Conservation (phyloP, 805 yeast genomes). For the Candida chauliodis region DNA sequence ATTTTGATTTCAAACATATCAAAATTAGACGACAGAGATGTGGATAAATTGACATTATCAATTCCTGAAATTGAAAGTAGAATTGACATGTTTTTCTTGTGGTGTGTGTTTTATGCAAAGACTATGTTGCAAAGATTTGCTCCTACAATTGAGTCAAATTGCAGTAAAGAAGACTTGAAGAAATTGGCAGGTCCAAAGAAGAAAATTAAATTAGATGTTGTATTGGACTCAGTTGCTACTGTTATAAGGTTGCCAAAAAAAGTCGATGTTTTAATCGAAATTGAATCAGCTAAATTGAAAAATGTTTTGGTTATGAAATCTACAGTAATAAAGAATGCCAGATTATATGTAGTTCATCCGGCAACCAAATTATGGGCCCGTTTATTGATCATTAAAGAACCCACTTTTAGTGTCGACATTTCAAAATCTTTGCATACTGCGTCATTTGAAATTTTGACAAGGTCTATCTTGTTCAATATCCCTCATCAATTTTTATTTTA, state of each 20-base stretch:
- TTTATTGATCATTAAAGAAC: constrained; percentile 29
- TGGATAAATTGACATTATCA: constrained; percentile 22
- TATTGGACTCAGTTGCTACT: constrained; percentile 32
- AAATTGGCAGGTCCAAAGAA: constrained; percentile 16
- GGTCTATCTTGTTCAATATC: constrained; percentile 48
- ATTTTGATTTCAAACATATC: constrained; percentile 21
- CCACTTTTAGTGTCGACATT: constrained; percentile 13
- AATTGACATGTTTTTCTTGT: constrained; percentile 36
- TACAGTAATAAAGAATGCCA: constrained; percentile 29
- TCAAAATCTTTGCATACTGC: constrained; percentile 13
- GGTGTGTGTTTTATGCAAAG: constrained; percentile 40
- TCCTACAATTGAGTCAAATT: constrained; percentile 28
- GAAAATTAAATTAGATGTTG: constrained; percentile 27
- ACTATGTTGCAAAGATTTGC: constrained; percentile 29
- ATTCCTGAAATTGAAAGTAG: constrained; percentile 38
- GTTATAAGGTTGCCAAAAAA: constrained; percentile 44
- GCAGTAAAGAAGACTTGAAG: constrained; percentile 22
- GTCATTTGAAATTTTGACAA: constrained; percentile 22
- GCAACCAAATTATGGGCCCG: constrained; percentile 40
- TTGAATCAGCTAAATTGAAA: constrained; percentile 28
- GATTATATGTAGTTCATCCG: constrained; percentile 52
- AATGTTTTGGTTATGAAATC: constrained; percentile 25
- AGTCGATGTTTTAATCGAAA: constrained; percentile 46
- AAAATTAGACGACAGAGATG: constrained; percentile 17
- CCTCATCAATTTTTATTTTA: constrained; percentile 77